Percentiles rank a stretch among this genome's conserved stretches.
Evolutionary conservation across 192 early-diverging fungal species (phyloP).

Genomic region (Rhizophlyctis rosea): DNA sequence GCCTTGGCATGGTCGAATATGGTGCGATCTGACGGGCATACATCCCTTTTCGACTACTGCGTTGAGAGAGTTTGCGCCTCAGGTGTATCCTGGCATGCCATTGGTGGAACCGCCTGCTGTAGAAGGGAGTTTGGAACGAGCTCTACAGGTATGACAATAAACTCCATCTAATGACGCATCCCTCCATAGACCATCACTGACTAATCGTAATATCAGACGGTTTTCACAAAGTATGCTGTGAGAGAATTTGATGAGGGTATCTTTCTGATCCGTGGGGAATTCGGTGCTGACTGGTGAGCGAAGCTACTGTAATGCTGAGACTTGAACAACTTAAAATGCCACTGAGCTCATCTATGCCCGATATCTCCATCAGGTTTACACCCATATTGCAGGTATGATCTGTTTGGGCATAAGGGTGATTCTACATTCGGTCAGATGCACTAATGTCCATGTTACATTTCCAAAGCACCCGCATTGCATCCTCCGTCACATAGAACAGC

Average conservation of each 20-base stretch:
- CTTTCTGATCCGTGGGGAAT: constrained; percentile 50
- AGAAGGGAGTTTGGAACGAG: no score
- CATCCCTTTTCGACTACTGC: constrained; percentile 39
- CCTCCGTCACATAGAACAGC: constrained; percentile 41
- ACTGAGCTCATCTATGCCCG: no score
- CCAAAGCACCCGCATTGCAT: constrained; percentile 55
- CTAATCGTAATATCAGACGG: constrained; percentile 39
- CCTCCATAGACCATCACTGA: no score
- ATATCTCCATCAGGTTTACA: no score
- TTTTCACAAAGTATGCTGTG: constrained; percentile 51
- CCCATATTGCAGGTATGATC: constrained; percentile 56
- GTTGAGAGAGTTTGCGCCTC: constrained; percentile 13
- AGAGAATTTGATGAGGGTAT: constrained; percentile 53
- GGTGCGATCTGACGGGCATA: constrained; percentile 38
- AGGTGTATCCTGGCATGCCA: constrained; percentile 7
- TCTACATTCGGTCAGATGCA: no score
- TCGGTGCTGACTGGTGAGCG: constrained; percentile 61
- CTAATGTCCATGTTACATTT: no score
- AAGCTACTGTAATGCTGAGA: no score
- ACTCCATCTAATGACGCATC: no score
- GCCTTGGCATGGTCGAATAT: constrained; percentile 46
- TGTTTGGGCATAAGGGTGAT: no score
- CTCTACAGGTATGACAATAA: no score
- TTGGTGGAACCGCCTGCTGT: constrained; percentile 35
- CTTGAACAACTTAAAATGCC: no score